Evolutionary conservation across 192 early-diverging fungal species (phyloP).

Genomic region (Backusella liffmaniae): DNA sequence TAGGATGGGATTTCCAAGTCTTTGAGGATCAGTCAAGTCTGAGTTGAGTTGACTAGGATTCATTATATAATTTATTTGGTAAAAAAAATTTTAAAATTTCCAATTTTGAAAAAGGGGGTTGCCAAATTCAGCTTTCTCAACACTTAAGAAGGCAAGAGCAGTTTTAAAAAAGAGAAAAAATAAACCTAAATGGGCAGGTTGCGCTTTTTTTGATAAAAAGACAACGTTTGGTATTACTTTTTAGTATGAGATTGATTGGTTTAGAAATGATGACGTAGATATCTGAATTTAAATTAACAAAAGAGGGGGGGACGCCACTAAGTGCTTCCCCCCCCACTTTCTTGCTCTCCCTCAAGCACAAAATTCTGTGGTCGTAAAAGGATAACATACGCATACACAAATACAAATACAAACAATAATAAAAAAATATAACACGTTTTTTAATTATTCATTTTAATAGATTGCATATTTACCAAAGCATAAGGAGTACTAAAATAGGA

Average conservation of each 20-base stretch:
- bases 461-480: not conserved
- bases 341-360: not conserved
- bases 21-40: conserved; percentile 8
- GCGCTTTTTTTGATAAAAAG: not conserved
- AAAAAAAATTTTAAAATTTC: conserved; percentile 1
- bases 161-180: not conserved
- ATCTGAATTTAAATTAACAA: not conserved
- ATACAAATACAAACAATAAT: not conserved
- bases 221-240: not conserved
- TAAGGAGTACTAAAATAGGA: conserved; percentile 7
- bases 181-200: not conserved
- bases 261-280: not conserved
- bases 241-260: not conserved
- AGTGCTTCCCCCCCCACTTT: not conserved
- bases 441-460: conserved; percentile 2
- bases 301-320: no score
- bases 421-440: not conserved
- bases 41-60: conserved; percentile 7
- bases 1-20: not conserved
- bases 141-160: conserved; percentile 5
- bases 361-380: not conserved
- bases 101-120: conserved; percentile 14
- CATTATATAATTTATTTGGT: not conserved
- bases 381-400: not conserved
- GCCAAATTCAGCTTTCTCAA: conserved; percentile 3